These are phyloP conservation scores for Irpex sp. DNA, from an alignment of 1,284 basidiomycete species.

Conservation along the genomic window DNA sequence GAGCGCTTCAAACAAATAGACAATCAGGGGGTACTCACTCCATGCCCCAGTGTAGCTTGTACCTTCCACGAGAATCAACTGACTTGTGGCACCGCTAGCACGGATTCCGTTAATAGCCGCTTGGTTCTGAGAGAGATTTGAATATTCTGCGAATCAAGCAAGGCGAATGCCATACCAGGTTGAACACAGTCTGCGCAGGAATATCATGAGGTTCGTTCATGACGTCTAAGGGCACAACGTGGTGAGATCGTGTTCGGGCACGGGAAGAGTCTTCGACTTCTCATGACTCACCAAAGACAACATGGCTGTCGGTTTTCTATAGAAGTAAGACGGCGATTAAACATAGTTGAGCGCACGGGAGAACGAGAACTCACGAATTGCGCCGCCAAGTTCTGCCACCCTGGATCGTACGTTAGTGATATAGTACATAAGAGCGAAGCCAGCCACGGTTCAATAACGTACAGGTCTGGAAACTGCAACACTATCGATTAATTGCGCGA, in stretches of 20 bases:
- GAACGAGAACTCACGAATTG: slow-evolving; percentile 41
- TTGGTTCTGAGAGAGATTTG: slow-evolving; percentile 41
- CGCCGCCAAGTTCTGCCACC: slow-evolving; percentile 53
- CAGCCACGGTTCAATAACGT: slow-evolving; percentile 16
- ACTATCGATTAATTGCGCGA: slow-evolving; percentile 17
- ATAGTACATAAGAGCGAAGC: not conserved
- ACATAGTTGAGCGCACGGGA: not conserved
- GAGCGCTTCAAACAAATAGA: not conserved
- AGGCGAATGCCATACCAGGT: slow-evolving; percentile 33
- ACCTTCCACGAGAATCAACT: slow-evolving; percentile 48
- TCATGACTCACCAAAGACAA: slow-evolving; percentile 43
- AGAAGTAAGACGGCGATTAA: not conserved
- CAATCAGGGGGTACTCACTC: slow-evolving; percentile 19
- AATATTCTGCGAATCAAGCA: slow-evolving; percentile 3
- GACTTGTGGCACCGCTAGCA: slow-evolving; percentile 52
- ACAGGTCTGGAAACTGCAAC: slow-evolving; percentile 50
- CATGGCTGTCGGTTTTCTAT: slow-evolving; percentile 47
- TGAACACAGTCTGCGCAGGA: slow-evolving; percentile 41
- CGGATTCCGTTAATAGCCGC: slow-evolving; percentile 61
- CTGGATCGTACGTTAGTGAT: slow-evolving; percentile 24
- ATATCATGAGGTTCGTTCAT: slow-evolving; percentile 64
- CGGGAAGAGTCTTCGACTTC: not conserved
- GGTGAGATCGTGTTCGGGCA: not conserved
- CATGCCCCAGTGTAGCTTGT: slow-evolving; percentile 35
- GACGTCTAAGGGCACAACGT: slow-evolving; percentile 29